Evolutionary conservation across 225 moss, liverwort and hornwort species (phyloP).

Genomic region (Physcomitrium patens): DNA sequence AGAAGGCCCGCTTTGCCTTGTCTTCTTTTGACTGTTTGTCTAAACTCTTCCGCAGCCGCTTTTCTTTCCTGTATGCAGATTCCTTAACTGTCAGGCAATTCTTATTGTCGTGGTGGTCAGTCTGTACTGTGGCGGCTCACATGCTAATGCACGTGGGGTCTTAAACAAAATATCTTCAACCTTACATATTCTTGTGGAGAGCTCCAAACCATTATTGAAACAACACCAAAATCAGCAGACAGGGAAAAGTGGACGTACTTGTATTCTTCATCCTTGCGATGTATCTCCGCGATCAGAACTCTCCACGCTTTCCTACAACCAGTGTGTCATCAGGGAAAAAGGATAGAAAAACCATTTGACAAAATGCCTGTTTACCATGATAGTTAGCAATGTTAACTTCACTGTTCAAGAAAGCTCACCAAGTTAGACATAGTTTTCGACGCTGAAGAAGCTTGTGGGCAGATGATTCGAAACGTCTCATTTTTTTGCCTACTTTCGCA

Average conservation of each 20-base stretch:
- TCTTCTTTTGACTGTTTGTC: conserved; percentile 59
- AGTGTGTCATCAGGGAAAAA: conserved; percentile 15
- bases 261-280: conserved; percentile 54
- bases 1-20: conserved; percentile 64
- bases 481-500: conserved; percentile 48
- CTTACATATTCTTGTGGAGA: not conserved
- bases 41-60: conserved; percentile 59
- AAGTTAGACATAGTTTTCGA: conserved; percentile 52
- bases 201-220: not conserved
- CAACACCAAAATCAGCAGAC: not conserved
- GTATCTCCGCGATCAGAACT: conserved; percentile 39
- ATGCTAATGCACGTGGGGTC: not conserved
- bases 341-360: not conserved
- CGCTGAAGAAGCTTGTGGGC: conserved; percentile 55
- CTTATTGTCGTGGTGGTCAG: not conserved
- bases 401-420: conserved; percentile 37
- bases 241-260: conserved; percentile 37
- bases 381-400: conserved; percentile 4
- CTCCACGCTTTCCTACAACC: conserved; percentile 70
- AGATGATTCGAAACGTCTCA: conserved; percentile 64
- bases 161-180: not conserved
- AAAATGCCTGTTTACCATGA: not conserved
- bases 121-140: not conserved
- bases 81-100: not conserved
- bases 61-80: conserved; percentile 64